Evolutionary conservation across 176 grass and related monocot genomes (phyloP).

Genomic region (Lolium multiflorum): DNA sequence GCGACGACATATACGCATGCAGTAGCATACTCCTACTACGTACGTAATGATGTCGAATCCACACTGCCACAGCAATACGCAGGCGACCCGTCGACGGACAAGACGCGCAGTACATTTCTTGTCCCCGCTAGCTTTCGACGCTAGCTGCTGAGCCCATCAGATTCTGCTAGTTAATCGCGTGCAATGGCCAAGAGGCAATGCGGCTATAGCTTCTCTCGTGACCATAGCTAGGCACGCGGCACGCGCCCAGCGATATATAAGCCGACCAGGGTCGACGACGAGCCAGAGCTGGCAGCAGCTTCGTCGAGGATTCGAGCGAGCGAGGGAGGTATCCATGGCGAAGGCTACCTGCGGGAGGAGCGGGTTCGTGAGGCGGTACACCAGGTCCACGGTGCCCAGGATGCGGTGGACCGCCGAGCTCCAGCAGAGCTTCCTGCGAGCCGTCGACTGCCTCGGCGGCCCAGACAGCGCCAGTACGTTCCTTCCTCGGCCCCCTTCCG

Average conservation of each 20-base stretch:
- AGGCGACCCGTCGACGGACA: not conserved
- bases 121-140: not conserved
- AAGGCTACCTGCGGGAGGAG: slow-evolving; percentile 42
- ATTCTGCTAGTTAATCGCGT: not conserved
- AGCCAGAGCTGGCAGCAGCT: not conserved
- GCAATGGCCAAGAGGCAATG: not conserved
- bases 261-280: not conserved
- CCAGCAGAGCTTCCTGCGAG: slow-evolving; percentile 75
- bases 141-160: not conserved
- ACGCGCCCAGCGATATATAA: slow-evolving; percentile 59
- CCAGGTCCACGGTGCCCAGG: slow-evolving; percentile 74
- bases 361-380: slow-evolving; percentile 71
- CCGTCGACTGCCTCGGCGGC: slow-evolving; percentile 79
- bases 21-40: not conserved
- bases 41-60: slow-evolving; percentile 11
- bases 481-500: not conserved
- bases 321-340: not conserved
- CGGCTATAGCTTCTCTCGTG: slow-evolving; percentile 21
- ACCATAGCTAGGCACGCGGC: not conserved
- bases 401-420: slow-evolving; percentile 90
- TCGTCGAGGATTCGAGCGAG: not conserved
- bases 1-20: not conserved
- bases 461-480: slow-evolving; percentile 49
- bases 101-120: slow-evolving; percentile 27
- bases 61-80: not conserved